These are phyloP conservation scores for Talaromyces sp. DNA, from an alignment of 2,329 filamentous ascomycete species.

Conservation along the genomic window DNA sequence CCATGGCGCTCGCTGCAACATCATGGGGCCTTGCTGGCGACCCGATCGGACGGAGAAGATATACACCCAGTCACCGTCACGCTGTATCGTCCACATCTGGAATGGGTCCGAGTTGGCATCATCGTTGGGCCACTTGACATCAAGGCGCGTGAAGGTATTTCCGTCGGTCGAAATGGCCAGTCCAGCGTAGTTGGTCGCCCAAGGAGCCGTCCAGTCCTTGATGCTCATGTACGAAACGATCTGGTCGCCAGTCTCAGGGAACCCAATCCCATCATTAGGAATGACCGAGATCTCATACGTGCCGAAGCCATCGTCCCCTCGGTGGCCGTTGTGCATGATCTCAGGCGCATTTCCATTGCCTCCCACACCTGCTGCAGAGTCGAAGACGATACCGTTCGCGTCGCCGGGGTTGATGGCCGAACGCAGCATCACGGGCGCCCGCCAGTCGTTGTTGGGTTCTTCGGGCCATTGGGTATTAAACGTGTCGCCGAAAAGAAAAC, in stretches of 20 bases:
- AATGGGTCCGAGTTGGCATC: slow-evolving; percentile 9
- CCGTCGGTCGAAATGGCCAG: slow-evolving; percentile 10
- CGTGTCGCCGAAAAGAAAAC: slow-evolving; percentile 11
- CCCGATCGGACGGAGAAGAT: slow-evolving; percentile 11
- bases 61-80: slow-evolving; percentile 10
- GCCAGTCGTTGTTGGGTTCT: slow-evolving; percentile 6
- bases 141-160: slow-evolving; percentile 8
- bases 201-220: slow-evolving; percentile 9
- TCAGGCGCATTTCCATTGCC: slow-evolving; percentile 9
- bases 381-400: slow-evolving; percentile 7
- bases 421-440: slow-evolving; percentile 7
- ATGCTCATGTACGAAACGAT: slow-evolving; percentile 13
- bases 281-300: slow-evolving; percentile 7
- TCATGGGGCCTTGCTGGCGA: slow-evolving; percentile 10
- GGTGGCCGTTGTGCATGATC: slow-evolving; percentile 9
- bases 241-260: slow-evolving; percentile 9
- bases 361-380: slow-evolving; percentile 7
- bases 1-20: slow-evolving; percentile 11
- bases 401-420: slow-evolving; percentile 7
- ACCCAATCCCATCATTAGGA: slow-evolving; percentile 10
- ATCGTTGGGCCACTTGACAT: slow-evolving; percentile 4
- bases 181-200: slow-evolving; percentile 11
- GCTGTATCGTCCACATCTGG: slow-evolving; percentile 13
- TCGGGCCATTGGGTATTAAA: slow-evolving; percentile 12
- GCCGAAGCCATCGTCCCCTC: slow-evolving; percentile 6